Conservation (phyloP, 495 filamentous ascomycete genomes). For the Penicillium malachiteum region DNA sequence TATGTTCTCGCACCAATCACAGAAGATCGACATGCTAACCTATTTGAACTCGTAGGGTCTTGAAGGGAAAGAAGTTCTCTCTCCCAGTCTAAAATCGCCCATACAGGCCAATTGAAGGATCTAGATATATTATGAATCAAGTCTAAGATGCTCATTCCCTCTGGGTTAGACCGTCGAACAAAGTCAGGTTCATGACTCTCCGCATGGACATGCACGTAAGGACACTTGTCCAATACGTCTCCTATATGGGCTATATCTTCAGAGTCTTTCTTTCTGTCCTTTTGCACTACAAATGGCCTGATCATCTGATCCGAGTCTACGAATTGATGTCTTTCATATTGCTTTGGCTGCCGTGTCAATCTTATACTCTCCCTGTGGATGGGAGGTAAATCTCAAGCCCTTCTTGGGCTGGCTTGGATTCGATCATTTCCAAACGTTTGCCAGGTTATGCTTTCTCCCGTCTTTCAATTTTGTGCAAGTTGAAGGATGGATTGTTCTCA, state of each 20-base stretch:
- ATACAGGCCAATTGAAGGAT: not conserved
- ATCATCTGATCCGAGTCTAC: constrained; percentile 1
- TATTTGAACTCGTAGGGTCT: constrained; percentile 48
- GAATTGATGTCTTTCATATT: constrained; percentile 2
- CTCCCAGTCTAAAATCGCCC: constrained; percentile 63
- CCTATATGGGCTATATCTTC: not conserved
- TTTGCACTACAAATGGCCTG: not conserved
- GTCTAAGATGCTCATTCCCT: not conserved
- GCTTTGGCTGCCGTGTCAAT: not conserved
- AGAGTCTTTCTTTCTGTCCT: not conserved
- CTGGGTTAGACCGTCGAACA: not conserved
- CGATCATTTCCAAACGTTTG: not conserved
- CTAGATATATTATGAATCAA: not conserved
- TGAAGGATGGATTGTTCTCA: not conserved
- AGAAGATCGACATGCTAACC: not conserved
- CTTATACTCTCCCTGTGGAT: not conserved
- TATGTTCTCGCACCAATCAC: constrained; percentile 35
- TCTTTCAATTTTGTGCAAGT: not conserved
- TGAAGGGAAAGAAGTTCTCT: constrained; percentile 88
- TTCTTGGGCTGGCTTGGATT: too few relatives aligned
- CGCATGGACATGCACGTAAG: too few relatives aligned
- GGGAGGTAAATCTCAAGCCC: too few relatives aligned
- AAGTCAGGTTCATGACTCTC: too few relatives aligned
- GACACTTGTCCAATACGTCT: too few relatives aligned
- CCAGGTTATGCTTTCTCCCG: not conserved